Conservation (phyloP, 176 grass and related monocot genomes). For the Calamus simplicifolius region DNA sequence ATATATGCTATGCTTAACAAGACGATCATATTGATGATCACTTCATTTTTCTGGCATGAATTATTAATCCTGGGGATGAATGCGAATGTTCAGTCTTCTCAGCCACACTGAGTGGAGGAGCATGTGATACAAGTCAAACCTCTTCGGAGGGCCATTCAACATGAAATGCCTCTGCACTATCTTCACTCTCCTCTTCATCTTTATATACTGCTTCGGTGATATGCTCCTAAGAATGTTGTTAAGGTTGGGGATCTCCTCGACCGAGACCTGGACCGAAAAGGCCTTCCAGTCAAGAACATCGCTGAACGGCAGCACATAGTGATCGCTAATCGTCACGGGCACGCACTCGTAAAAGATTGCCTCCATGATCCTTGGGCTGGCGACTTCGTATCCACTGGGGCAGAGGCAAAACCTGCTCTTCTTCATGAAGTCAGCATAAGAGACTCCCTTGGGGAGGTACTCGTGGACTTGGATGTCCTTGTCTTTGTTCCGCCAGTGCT, state of each 20-base stretch:
- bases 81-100: conserved; percentile 59
- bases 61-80: conserved; percentile 21
- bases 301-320: conserved; percentile 68
- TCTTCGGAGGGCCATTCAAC: conserved; percentile 34
- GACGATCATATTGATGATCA: too few species aligned
- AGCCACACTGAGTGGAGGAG: conserved; percentile 89
- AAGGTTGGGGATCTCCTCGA: conserved; percentile 49
- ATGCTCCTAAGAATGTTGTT: conserved; percentile 46
- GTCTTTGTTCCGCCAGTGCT: conserved; percentile 41
- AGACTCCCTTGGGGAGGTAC: conserved; percentile 50
- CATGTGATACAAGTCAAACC: conserved; percentile 83
- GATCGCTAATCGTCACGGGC: conserved; percentile 60
- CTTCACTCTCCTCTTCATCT: conserved; percentile 50
- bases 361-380: conserved; percentile 73
- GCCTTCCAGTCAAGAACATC: conserved; percentile 78
- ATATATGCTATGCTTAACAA: too few species aligned
- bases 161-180: conserved; percentile 53
- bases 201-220: conserved; percentile 64
- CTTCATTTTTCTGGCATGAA: background rate
- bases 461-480: conserved; percentile 54
- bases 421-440: conserved; percentile 73
- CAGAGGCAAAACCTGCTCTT: conserved; percentile 79
- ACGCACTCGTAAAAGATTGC: conserved; percentile 83
- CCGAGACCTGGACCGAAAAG: conserved; percentile 52
- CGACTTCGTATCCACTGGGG: conserved; percentile 88